Percentiles rank a stretch among this genome's conserved stretches.
These are phyloP conservation scores for Lasiosphaeria miniovina DNA, from an alignment of 495 filamentous ascomycete species.

Conservation along the genomic window DNA sequence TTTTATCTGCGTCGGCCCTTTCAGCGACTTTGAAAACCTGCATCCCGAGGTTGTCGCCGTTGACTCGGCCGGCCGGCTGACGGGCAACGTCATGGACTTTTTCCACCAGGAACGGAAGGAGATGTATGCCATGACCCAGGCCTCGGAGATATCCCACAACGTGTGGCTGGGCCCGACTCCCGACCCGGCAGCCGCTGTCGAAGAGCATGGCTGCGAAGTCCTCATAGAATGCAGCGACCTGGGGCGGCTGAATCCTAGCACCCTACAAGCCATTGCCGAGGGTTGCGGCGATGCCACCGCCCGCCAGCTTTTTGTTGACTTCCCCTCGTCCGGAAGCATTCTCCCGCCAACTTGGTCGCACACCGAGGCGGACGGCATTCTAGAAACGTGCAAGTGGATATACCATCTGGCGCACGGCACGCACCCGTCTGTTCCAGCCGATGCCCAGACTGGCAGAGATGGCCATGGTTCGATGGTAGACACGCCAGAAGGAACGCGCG, in stretches of 20 bases:
- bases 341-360: conserved; percentile 76
- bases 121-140: conserved; percentile 89
- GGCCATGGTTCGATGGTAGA: conserved; percentile 31
- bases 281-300: conserved; percentile 32
- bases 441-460: conserved; percentile 49
- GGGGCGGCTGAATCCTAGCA: conserved; percentile 61
- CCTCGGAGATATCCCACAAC: conserved; percentile 82
- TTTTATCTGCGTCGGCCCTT: conserved; percentile 68
- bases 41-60: conserved; percentile 68
- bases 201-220: conserved; percentile 58
- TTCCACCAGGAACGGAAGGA: conserved; percentile 84
- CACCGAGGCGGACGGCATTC: conserved; percentile 74
- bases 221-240: conserved; percentile 84
- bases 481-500: conserved; percentile 18
- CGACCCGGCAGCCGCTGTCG: conserved; percentile 50
- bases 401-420: conserved; percentile 68
- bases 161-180: conserved; percentile 90
- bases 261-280: conserved; percentile 46
- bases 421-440: conserved; percentile 38
- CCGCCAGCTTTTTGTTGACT: conserved; percentile 62
- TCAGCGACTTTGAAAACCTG: conserved; percentile 69
- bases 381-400: conserved; percentile 86
- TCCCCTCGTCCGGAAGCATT: conserved; percentile 90
- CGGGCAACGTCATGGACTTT: conserved; percentile 83
- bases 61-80: conserved; percentile 68